Evolutionary conservation across 495 filamentous ascomycete genomes (phyloP), one percentile per base, ranked within the genome.

Genomic region (Xylaria telfairii): DNA sequence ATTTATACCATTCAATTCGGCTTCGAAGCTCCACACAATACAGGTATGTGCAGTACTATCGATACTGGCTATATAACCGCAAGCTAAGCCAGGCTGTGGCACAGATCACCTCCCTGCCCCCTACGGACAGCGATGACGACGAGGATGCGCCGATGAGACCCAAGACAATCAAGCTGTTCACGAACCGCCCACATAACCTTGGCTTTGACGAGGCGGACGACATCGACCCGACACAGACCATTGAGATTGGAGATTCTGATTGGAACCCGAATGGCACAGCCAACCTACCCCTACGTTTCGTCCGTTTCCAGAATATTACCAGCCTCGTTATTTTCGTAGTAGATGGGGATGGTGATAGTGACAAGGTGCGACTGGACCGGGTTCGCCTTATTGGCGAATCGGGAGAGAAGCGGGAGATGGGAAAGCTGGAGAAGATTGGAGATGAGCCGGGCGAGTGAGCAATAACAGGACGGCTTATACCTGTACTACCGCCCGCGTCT

Each of bases 201-300:
- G 93, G 93, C 2, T 99, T 99, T 80, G 95, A 98, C 72, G 96
- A 98, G 81, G 96, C 94, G 32, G 93, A 97, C 30, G 94, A 96
- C 73, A 89, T 92, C 64, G 81, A 87, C 21, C 83, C 92, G 3
- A 94, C 92, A 47, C 96, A 98, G 81, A 85, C 81, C 42, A 88
- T 97, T 71, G 87, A 87, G 74, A 84, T 99, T 26, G 83, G 88
- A 70, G 83, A 88, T 34, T 85, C 85, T 56, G 93, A 97, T 79
- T 99, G 96, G 96, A 94, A 97, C 81, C 88, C 89, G 70, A 96
- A 94, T 4, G 93, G 91, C 15, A 98, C 96, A 4, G 94, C 92
- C 13, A 93, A 89, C 76, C 83, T 98, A 24, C 83, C 90, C 44
- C 81, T 97, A 72, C 92, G 95, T 15, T 98, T 94, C 78, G 96